Conservation (phyloP, 2,329 filamentous ascomycete species). For the Aureobasidium sp. region DNA sequence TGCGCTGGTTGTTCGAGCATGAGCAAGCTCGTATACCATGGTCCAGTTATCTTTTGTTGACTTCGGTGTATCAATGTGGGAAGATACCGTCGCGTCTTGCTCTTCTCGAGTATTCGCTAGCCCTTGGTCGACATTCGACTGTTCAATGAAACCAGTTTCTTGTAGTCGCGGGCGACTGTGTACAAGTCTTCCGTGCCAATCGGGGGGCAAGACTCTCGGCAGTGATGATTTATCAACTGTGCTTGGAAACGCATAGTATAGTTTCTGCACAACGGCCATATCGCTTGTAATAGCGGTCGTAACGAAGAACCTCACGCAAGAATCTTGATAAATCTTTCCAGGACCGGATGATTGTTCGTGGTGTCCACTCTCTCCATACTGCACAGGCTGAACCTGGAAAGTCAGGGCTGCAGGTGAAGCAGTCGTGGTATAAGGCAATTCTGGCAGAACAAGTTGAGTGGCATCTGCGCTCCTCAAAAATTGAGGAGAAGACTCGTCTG, state of each 20-base stretch:
- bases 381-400: conserved; percentile 4
- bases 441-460: conserved; percentile 17
- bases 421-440: not conserved
- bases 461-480: conserved; percentile 22
- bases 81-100: not conserved
- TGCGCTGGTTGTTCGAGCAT: not conserved
- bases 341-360: not conserved
- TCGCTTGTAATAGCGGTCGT: conserved; percentile 12
- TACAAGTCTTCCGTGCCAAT: conserved; percentile 15
- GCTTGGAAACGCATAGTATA: conserved; percentile 2
- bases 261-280: conserved; percentile 9
- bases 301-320: conserved; percentile 12
- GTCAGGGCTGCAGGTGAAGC: not conserved
- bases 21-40: conserved; percentile 12
- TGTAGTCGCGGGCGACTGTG: conserved; percentile 12
- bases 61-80: not conserved
- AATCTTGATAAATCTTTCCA: conserved; percentile 2
- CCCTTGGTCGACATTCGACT: not conserved
- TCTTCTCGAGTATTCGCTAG: not conserved
- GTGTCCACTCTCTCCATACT: conserved; percentile 7
- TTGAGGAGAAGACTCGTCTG: conserved; percentile 5
- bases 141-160: conserved; percentile 15
- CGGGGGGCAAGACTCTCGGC: conserved; percentile 10
- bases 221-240: not conserved
- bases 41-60: not conserved